A percentile compares a stretch with the other conserved stretches of the same genome.
phyloP scores from a whole-genome alignment of 75 land plant genomes.

The Selaginella moellendorffii region DNA sequence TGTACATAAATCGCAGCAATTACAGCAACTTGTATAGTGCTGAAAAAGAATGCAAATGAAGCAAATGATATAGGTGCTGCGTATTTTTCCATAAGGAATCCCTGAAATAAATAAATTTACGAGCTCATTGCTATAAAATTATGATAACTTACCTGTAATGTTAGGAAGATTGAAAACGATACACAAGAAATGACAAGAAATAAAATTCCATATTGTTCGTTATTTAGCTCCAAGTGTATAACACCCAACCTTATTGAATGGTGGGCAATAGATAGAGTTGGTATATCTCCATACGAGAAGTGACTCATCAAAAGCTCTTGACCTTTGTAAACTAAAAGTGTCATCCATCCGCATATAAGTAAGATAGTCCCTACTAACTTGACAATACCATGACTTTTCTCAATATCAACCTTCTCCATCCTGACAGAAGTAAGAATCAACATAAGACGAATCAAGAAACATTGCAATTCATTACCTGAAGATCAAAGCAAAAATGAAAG shows the following conservation, averaged over 20 bases:
- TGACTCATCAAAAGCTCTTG: conserved; percentile 15
- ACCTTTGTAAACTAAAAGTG: conserved; percentile 44
- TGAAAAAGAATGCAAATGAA: neutral
- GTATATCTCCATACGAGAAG: neutral
- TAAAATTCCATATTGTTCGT: conserved; percentile 37
- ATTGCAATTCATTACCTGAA: conserved; percentile 29
- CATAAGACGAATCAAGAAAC: neutral
- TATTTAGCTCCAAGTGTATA: neutral
- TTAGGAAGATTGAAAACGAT: conserved; percentile 18
- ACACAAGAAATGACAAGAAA: conserved; percentile 47
- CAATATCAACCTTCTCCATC: conserved; percentile 33
- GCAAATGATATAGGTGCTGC: neutral
- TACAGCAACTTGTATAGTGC: neutral
- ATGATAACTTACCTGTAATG: conserved; percentile 16
- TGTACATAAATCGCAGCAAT: neutral
- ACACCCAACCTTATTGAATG: neutral
- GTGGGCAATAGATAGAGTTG: neutral
- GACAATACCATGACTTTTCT: conserved; percentile 34
- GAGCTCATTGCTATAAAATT: neutral
- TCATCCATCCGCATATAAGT: conserved; percentile 35
- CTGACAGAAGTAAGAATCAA: conserved; percentile 22
- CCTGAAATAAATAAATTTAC: neutral
- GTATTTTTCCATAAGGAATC: neutral
- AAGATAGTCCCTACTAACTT: conserved; percentile 42
- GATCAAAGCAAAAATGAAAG: conserved; percentile 62